A percentile compares a stretch with the other conserved stretches of the same genome.
Evolutionary conservation across 495 filamentous ascomycete genomes (phyloP).

Genomic region (Talaromyces liani): DNA sequence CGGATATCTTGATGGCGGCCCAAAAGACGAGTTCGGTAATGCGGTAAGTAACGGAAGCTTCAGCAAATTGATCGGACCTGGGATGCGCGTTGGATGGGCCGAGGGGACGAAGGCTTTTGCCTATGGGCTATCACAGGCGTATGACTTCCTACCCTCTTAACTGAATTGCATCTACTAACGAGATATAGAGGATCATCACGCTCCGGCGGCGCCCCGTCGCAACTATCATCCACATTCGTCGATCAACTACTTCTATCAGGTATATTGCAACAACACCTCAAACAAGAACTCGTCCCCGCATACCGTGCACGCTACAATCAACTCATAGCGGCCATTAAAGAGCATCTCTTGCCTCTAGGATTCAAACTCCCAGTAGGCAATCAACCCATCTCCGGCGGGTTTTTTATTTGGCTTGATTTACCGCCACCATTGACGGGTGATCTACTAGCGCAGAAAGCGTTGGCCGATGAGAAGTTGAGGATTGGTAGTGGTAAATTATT

Average conservation of each 20-base stretch:
- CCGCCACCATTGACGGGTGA: constrained; percentile 42
- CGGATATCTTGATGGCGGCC: constrained; percentile 47
- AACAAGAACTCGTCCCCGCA: constrained; percentile 39
- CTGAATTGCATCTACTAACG: background rate
- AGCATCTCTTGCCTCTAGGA: constrained; percentile 52
- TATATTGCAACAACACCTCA: constrained; percentile 40
- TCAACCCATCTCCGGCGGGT: constrained; percentile 50
- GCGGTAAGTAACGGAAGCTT: constrained; percentile 76
- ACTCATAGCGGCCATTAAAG: constrained; percentile 48
- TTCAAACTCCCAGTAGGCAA: constrained; percentile 36
- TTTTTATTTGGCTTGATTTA: constrained; percentile 73
- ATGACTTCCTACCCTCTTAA: constrained; percentile 17
- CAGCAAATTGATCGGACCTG: constrained; percentile 77
- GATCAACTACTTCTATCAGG: constrained; percentile 48
- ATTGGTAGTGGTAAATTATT: constrained; percentile 60
- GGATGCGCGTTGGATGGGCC: constrained; percentile 73
- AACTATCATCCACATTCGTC: constrained; percentile 60
- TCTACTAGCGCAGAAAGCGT: constrained; percentile 47
- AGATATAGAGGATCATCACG: constrained; percentile 51
- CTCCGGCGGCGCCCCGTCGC: constrained; percentile 71
- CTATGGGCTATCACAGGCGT: constrained; percentile 59
- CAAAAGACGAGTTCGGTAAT: constrained; percentile 60
- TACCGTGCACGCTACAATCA: constrained; percentile 50
- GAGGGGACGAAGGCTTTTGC: constrained; percentile 64
- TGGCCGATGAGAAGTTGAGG: constrained; percentile 51